Conservation (phyloP, 2,329 filamentous ascomycete genomes). For the Trichophyton rubrum region DNA sequence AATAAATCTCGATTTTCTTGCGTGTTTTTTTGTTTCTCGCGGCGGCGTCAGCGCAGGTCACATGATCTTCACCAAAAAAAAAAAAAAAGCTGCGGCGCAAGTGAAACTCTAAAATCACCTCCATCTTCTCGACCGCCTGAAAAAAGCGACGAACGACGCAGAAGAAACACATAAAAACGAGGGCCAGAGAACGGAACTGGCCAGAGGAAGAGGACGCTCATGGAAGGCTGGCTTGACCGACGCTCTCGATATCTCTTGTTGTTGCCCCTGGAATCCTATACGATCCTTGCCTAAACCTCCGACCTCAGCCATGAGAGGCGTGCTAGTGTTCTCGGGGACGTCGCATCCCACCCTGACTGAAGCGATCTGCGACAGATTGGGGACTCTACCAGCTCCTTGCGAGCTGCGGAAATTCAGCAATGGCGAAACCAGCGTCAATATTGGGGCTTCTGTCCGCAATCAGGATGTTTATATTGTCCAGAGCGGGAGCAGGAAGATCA, state of each 20-base stretch:
- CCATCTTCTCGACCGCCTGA: background rate
- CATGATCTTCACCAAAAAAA: background rate
- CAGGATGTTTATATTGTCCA: conserved; percentile 99
- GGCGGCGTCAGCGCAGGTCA: background rate
- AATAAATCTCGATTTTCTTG: background rate
- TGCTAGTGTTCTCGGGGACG: conserved; percentile 55
- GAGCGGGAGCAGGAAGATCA: conserved; percentile 89
- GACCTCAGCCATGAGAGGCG: conserved; percentile 45
- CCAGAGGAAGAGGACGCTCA: background rate
- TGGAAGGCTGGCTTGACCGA: background rate
- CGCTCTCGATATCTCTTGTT: background rate
- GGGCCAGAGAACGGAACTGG: no score
- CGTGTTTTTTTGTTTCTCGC: background rate
- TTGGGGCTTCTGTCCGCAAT: conserved; percentile 66
- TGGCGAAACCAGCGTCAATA: conserved; percentile 57
- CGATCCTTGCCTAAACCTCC: background rate
- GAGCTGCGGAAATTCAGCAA: conserved; percentile 56
- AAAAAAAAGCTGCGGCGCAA: background rate
- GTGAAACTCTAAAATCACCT: background rate
- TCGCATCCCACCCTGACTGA: conserved; percentile 54
- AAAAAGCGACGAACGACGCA: background rate
- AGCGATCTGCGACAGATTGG: conserved; percentile 53
- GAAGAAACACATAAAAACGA: background rate
- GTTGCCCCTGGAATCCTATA: background rate
- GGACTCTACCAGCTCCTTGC: conserved; percentile 46